Conservation (phyloP, 768 basidiomycete genomes). For the Leccinum sublutescens region DNA sequence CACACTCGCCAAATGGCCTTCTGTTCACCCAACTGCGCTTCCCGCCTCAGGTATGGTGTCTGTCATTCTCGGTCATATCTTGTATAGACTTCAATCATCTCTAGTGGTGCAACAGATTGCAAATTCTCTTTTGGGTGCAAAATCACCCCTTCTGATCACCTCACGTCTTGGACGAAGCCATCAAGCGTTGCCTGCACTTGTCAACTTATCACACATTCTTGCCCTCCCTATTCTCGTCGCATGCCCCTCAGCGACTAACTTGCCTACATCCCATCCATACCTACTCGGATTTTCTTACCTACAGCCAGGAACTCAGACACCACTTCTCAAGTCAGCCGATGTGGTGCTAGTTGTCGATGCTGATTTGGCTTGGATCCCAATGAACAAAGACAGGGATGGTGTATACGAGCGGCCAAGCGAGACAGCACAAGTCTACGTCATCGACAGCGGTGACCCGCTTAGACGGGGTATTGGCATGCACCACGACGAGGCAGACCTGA, state of each 20-base stretch:
- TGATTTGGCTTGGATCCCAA: conserved; percentile 65
- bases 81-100: neutral
- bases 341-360: conserved; percentile 63
- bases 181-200: conserved; percentile 44
- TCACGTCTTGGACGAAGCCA: conserved; percentile 59
- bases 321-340: conserved; percentile 53
- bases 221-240: conserved; percentile 53
- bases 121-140: conserved; percentile 47
- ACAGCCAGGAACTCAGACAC: conserved; percentile 42
- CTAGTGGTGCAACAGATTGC: conserved; percentile 41
- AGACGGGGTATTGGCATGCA: conserved; percentile 48
- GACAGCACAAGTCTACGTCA: conserved; percentile 51
- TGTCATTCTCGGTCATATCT: neutral
- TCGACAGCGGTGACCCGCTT: conserved; percentile 64
- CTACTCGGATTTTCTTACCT: conserved; percentile 54
- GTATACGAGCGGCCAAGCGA: conserved; percentile 35
- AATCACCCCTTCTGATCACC: conserved; percentile 61
- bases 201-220: conserved; percentile 47
- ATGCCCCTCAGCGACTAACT: conserved; percentile 49
- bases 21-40: conserved; percentile 50
- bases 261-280: conserved; percentile 57
- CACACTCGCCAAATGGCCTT: conserved; percentile 46
- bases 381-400: conserved; percentile 37
- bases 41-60: conserved; percentile 35
- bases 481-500: conserved; percentile 53